Percentiles rank a stretch among this genome's conserved stretches.
These are phyloP conservation scores for Kwoniella pini DNA, from an alignment of 768 basidiomycete species.

Conservation along the genomic window DNA sequence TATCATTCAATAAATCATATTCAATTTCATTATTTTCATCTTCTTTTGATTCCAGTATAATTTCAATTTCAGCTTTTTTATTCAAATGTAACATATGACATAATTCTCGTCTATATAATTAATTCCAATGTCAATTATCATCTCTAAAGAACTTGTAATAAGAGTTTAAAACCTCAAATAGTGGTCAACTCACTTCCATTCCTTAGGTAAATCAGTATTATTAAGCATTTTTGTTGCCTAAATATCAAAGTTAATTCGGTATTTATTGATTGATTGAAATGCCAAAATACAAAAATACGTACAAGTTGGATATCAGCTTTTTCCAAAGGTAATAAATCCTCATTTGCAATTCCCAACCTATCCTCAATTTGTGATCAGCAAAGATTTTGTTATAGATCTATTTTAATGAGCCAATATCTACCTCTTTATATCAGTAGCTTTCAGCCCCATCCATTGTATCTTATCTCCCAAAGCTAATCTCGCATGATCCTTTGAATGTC, in stretches of 20 bases:
- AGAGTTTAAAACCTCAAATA: too few relatives aligned
- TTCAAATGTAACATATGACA: conserved; percentile 73
- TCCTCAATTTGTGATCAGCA: background rate
- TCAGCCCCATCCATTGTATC: conserved; percentile 78
- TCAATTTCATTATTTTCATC: background rate
- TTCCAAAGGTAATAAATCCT: conserved; percentile 63
- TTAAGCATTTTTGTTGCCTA: conserved; percentile 44
- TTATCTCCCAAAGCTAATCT: conserved; percentile 66
- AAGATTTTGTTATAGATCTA: too few relatives aligned
- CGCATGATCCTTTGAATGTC: conserved; percentile 64
- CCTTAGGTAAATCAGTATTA: conserved; percentile 22
- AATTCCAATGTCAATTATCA: too few relatives aligned
- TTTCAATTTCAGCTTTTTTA: conserved; percentile 91
- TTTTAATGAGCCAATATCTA: too few relatives aligned
- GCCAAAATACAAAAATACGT: conserved; percentile 9
- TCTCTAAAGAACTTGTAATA: too few relatives aligned
- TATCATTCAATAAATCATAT: too few relatives aligned
- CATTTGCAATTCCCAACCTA: conserved; percentile 66
- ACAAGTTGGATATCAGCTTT: conserved; percentile 34
- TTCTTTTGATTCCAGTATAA: conserved; percentile 29
- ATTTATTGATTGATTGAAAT: too few relatives aligned
- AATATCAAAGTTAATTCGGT: too few relatives aligned
- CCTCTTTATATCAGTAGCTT: conserved; percentile 67
- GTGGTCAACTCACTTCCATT: conserved; percentile 50
- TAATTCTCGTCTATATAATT: conserved; percentile 72